phyloP scores from a whole-genome alignment of 257 asterid genomes.

The Lycium ferocissimum region DNA sequence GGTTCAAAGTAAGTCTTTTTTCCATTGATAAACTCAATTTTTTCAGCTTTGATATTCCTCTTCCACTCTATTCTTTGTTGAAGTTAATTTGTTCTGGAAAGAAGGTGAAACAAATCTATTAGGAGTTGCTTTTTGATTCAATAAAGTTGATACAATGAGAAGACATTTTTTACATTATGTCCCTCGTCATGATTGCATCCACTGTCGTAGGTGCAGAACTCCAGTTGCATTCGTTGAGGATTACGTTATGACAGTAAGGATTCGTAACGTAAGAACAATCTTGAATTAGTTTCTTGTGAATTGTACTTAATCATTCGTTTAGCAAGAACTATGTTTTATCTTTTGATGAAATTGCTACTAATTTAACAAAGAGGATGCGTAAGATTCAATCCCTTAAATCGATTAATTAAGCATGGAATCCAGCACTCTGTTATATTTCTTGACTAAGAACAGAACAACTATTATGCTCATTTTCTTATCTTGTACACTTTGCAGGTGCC shows the following conservation, averaged over 20 bases:
- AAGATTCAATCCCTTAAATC: neutral
- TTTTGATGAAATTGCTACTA: no score
- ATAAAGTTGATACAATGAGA: neutral
- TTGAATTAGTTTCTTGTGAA: no score
- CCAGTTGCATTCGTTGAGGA: neutral
- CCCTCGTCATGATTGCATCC: neutral
- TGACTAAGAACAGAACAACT: neutral
- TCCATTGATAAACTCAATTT: no score
- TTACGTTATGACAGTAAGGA: neutral
- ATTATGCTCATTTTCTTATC: neutral
- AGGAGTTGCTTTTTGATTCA: neutral
- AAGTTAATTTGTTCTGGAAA: neutral
- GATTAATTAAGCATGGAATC: neutral
- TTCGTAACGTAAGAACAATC: no score
- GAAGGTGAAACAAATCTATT: neutral
- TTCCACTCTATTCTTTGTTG: neutral
- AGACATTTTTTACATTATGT: no score
- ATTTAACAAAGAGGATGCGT: neutral
- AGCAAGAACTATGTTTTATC: neutral
- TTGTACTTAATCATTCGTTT: neutral
- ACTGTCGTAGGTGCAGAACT: neutral
- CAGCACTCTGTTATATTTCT: neutral
- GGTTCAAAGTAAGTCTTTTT: no score
- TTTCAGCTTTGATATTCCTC: no score
- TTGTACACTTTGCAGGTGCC: neutral